These are phyloP conservation scores for Lentinus polychrous DNA, from an alignment of 1,284 basidiomycete genomes.

Conservation along the genomic window DNA sequence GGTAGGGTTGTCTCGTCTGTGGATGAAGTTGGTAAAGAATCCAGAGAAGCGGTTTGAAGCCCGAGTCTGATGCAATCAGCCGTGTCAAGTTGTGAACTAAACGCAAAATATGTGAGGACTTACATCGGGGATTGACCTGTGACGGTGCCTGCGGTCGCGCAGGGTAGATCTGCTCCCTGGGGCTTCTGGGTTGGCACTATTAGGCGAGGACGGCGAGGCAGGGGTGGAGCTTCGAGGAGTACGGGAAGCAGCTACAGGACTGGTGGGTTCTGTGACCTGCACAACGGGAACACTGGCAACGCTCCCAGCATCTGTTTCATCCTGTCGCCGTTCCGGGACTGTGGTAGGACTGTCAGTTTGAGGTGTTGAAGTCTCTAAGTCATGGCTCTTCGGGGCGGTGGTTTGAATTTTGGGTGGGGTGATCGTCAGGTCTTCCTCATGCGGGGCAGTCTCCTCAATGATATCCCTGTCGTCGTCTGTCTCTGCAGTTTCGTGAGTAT, in stretches of 20 bases:
- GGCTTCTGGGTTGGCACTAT: slow-evolving; percentile 17
- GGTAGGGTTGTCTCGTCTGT: slow-evolving; percentile 50
- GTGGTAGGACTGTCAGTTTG: slow-evolving; percentile 18
- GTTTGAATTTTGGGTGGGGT: slow-evolving; percentile 30
- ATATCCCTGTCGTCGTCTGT: slow-evolving; percentile 31
- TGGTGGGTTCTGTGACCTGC: slow-evolving; percentile 37
- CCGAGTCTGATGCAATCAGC: slow-evolving; percentile 36
- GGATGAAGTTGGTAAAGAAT: slow-evolving; percentile 73
- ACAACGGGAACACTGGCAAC: slow-evolving; percentile 51
- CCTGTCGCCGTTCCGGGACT: slow-evolving; percentile 17
- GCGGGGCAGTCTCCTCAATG: slow-evolving; percentile 22
- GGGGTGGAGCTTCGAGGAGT: slow-evolving; percentile 23
- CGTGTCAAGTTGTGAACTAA: slow-evolving; percentile 9
- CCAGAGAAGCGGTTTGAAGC: slow-evolving; percentile 69
- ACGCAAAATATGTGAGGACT: slow-evolving; percentile 15
- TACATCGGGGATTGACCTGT: slow-evolving; percentile 19
- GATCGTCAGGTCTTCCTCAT: slow-evolving; percentile 25
- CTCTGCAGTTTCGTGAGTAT: slow-evolving; percentile 31
- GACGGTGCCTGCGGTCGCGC: slow-evolving; percentile 18
- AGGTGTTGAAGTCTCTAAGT: slow-evolving; percentile 24
- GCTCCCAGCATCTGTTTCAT: slow-evolving; percentile 40
- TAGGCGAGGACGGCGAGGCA: slow-evolving; percentile 15
- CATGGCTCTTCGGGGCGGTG: slow-evolving; percentile 28
- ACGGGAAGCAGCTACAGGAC: slow-evolving; percentile 18
- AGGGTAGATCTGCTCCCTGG: slow-evolving; percentile 9